Evolutionary conservation across 164 flowering plant genomes (phyloP), one percentile per base, ranked within the genome.

Genomic region (Vitis riparia): DNA sequence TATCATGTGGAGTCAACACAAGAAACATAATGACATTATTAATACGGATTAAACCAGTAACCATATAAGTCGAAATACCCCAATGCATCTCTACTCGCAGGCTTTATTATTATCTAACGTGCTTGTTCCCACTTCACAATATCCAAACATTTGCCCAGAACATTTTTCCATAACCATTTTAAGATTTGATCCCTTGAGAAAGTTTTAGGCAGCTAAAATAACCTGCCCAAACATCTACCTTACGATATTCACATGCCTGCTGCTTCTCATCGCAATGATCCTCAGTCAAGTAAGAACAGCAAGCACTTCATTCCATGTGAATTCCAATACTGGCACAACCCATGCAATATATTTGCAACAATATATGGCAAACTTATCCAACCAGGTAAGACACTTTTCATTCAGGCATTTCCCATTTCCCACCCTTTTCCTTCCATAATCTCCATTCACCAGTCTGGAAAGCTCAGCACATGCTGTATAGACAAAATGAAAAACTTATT

Each of bases 381-480:
- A 23, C 71, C 62, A 63, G 47, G 63, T 51, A 67, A 68, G 65
- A 30, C 23, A 57, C 11, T 27, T 67, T 47, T 37, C 44, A 50
- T 55, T 50, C 15, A 10, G 62, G 16, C 47, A 61, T 66, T 53
- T 62, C 78, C 27, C 62, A 51, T 37, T 62, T 9, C 5, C 29
- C 11, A 48, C 16, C 3, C 50, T 23, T n/a, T 14, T 68, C 70
- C 65, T 48, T 51, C 51, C 68, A 70, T 3, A 7, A 53, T 67
- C 69, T 66, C 29, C 69, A 55, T 75, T 37, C 44, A 37, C 44
- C 44, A 37, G 62, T 73, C 76, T 58, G 74, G 74, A 59, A 71
- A 72, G 59, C 77, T 75, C 44, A 75, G 72, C 78, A 79, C 85
- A 69, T 57, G 80, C 78, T 79, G 78, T 66, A 72, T 3, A 48